Evolutionary conservation across 441 rosid species (phyloP).

Genomic region (Euphorbia neoarborescens): DNA sequence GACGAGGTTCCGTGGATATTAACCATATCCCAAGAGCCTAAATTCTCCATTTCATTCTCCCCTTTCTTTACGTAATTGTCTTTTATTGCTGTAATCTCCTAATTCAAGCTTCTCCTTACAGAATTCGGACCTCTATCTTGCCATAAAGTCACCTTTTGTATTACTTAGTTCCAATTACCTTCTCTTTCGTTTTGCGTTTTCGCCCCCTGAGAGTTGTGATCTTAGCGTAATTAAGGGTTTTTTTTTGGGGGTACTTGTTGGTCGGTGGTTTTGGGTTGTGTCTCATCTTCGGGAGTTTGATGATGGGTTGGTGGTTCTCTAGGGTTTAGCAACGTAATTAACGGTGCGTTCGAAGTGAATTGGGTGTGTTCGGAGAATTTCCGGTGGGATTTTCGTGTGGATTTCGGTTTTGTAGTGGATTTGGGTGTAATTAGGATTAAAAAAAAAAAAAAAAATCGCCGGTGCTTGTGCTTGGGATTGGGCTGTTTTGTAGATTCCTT

Average conservation of each 20-base stretch:
- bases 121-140: neutral
- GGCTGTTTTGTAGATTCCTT: slow-evolving; percentile 17
- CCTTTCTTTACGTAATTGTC: slow-evolving; percentile 44
- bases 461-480: slow-evolving; percentile 14
- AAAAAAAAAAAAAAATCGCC: too few species aligned
- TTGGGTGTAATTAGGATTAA: slow-evolving; percentile 10
- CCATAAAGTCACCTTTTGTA: neutral
- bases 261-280: slow-evolving; percentile 15
- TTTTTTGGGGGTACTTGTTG: slow-evolving; percentile 24
- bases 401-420: slow-evolving; percentile 23
- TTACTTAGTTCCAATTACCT: neutral
- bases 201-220: neutral
- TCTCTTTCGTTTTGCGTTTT: neutral
- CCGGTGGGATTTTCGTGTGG: slow-evolving; percentile 1
- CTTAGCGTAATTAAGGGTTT: slow-evolving; percentile 6
- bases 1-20: slow-evolving; percentile 50
- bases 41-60: slow-evolving; percentile 23
- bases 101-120: slow-evolving; percentile 13
- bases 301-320: slow-evolving; percentile 27
- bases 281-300: slow-evolving; percentile 15
- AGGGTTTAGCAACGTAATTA: slow-evolving; percentile 20
- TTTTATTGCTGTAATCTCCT: slow-evolving; percentile 23
- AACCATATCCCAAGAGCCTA: slow-evolving; percentile 10
- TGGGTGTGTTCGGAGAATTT: slow-evolving; percentile 10
- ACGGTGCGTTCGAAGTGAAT: slow-evolving; percentile 16